Evolutionary conservation across 2,329 filamentous ascomycete genomes (phyloP).

Genomic region (Apiospora kogelbergensis): DNA sequence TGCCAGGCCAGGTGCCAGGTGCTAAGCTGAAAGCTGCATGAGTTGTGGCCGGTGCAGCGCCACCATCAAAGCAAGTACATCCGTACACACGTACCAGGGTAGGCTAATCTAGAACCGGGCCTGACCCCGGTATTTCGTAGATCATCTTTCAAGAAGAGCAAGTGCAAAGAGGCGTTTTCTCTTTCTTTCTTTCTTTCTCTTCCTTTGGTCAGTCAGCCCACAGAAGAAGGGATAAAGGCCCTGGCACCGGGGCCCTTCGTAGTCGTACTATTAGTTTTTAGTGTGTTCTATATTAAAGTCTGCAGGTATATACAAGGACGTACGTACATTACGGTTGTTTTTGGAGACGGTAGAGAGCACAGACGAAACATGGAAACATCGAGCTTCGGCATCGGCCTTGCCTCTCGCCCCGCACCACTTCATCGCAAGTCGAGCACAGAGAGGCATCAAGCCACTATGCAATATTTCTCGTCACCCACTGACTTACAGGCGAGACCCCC

Average conservation of each 20-base stretch:
- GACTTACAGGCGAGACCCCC: background rate
- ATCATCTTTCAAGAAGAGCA: constrained; percentile 8
- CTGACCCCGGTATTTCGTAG: constrained; percentile 2
- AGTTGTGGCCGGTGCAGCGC: constrained; percentile 27
- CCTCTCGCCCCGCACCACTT: background rate
- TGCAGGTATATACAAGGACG: background rate
- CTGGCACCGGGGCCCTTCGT: background rate
- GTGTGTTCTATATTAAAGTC: background rate
- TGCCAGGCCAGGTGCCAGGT: too few species aligned
- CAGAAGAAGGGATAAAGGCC: background rate
- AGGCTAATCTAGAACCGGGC: background rate
- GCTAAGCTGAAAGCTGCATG: constrained; percentile 32
- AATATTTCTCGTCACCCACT: background rate
- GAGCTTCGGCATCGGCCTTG: background rate
- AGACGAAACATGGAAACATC: constrained; percentile 2
- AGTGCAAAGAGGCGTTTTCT: constrained; percentile 5
- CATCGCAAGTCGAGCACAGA: background rate
- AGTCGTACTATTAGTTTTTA: background rate
- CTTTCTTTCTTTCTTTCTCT: too few species aligned
- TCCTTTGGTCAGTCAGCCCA: background rate
- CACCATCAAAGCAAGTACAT: constrained; percentile 20
- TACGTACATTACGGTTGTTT: background rate
- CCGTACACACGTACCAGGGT: too few species aligned
- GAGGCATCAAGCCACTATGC: background rate
- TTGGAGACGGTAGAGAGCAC: background rate